Base-by-base conservation (phyloP, 208 protist genomes). In the Sergeia podlipaevii region DNA sequence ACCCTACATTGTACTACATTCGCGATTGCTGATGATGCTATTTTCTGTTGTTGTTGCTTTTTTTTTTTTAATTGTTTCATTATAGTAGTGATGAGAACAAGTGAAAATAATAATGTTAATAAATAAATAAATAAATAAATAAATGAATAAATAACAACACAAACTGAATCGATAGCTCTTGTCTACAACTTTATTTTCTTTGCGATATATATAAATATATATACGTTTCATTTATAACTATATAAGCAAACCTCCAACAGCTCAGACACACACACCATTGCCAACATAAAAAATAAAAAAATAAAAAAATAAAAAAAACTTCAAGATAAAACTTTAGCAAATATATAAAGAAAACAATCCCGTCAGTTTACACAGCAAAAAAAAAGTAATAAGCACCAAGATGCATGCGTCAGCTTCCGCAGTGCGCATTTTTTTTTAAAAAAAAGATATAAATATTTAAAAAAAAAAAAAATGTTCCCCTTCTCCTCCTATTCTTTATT, bases 121-220 rank as follows among this genome's bases (percentile, higher is more conserved):
- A 38, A 56, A 27, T 4, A 59, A 47, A 23, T 29, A 67, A 27
- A 67, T 44, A 23, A 17, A 60, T 5, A 24, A 42, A 55, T 39
- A 41, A 55, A 33, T 42, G 42, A 32, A 63, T 45, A 47, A 52
- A 52, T 52, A 24, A 61, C 11, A 15, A 15, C 17, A 34, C n/a
- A 26, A 34, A 44, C 18, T 15, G 21, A 45, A 27, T 17, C 17
- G 21, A 54, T 41, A 54, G 17, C 44, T 15, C 34, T 15, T 38
- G 34, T 38, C 34, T 15, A 17, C 34, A 10, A 38, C 34, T 10
- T 38, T 38, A 17, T 10, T n/a, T n/a, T n/a, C n/a, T n/a, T n/a
- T n/a, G n/a, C n/a, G n/a, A n/a, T n/a, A n/a, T n/a, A n/a, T n/a
- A n/a, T n/a, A n/a, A n/a, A n/a, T n/a, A n/a, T n/a, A n/a, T n/a